These are phyloP conservation scores for Stygiomarasmius scandens DNA, from an alignment of 1,284 basidiomycete species.

Conservation along the genomic window DNA sequence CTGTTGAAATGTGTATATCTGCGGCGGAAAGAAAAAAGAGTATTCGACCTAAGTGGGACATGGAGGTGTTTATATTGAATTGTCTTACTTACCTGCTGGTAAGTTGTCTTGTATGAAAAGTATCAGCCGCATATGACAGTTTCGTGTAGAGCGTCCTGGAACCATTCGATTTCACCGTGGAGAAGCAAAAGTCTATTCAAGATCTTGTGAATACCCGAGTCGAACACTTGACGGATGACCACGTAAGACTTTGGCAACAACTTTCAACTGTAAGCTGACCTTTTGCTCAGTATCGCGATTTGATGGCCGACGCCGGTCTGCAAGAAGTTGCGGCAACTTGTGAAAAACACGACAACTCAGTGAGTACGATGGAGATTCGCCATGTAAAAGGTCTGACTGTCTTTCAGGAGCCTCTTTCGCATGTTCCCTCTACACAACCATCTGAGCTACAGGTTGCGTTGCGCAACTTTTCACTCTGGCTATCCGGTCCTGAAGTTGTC, in stretches of 20 bases:
- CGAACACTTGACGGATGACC: slow-evolving; percentile 72
- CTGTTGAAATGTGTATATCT: slow-evolving; percentile 72
- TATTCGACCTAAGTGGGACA: slow-evolving; percentile 70
- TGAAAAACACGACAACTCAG: slow-evolving; percentile 53
- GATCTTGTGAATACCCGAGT: slow-evolving; percentile 67
- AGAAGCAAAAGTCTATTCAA: slow-evolving; percentile 63
- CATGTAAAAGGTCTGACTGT: slow-evolving; percentile 3
- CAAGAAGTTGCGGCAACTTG: slow-evolving; percentile 64
- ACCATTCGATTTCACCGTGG: slow-evolving; percentile 71
- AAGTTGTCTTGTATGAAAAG: slow-evolving; percentile 21
- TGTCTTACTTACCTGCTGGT: slow-evolving; percentile 82
- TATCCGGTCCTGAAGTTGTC: slow-evolving; percentile 70
- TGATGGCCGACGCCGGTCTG: slow-evolving; percentile 78
- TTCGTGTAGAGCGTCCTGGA: slow-evolving; percentile 65
- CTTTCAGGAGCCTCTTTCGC: slow-evolving; percentile 71
- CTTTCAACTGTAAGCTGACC: slow-evolving; percentile 1
- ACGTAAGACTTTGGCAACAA: slow-evolving; percentile 56
- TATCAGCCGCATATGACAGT: slow-evolving; percentile 5
- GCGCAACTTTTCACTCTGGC: slow-evolving; percentile 66
- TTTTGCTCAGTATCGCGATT: slow-evolving; percentile 61
- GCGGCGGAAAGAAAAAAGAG: slow-evolving; percentile 70
- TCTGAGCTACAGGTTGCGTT: slow-evolving; percentile 56
- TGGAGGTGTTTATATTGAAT: slow-evolving; percentile 81
- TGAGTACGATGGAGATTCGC: slow-evolving; percentile 36
- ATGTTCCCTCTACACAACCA: slow-evolving; percentile 59